phyloP scores from a whole-genome alignment of 768 basidiomycete species.

The Russula foetens region DNA sequence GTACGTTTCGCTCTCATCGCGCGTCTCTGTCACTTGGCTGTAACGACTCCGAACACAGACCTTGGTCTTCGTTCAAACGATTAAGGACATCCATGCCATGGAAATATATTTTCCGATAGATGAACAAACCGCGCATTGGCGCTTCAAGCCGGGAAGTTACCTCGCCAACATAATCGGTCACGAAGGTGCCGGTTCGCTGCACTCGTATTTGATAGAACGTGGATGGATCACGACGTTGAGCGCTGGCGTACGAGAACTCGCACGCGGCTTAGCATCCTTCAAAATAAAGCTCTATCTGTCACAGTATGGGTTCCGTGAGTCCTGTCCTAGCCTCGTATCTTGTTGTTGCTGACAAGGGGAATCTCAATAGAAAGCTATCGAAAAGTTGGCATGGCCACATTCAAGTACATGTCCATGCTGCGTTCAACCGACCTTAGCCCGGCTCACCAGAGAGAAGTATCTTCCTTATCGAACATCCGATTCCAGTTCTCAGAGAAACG shows the following conservation, averaged over 20 bases:
- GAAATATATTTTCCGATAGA: slow-evolving; percentile 77
- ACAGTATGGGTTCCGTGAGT: slow-evolving; percentile 74
- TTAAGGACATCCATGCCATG: slow-evolving; percentile 78
- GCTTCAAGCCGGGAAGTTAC: slow-evolving; percentile 69
- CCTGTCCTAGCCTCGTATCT: slow-evolving; percentile 7
- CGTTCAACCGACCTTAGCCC: slow-evolving; percentile 49
- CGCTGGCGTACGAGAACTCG: slow-evolving; percentile 61
- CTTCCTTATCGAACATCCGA: slow-evolving; percentile 57
- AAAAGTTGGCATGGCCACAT: slow-evolving; percentile 56
- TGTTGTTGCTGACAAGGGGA: slow-evolving; percentile 3
- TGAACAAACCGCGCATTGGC: slow-evolving; percentile 66
- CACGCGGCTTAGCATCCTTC: slow-evolving; percentile 83
- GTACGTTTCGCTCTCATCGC: slow-evolving; percentile 38
- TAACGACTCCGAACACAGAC: slow-evolving; percentile 39
- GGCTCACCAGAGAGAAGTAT: slow-evolving; percentile 70
- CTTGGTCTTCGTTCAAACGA: slow-evolving; percentile 74
- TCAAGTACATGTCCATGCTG: slow-evolving; percentile 72
- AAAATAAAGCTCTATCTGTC: slow-evolving; percentile 79
- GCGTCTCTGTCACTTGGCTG: background rate
- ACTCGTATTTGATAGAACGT: slow-evolving; percentile 82
- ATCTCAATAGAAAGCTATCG: slow-evolving; percentile 58
- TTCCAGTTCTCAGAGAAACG: slow-evolving; percentile 88
- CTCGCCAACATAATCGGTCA: slow-evolving; percentile 82
- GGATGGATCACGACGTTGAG: slow-evolving; percentile 78
- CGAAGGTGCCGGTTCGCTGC: slow-evolving; percentile 86